phyloP scores from a whole-genome alignment of 1,139 yeast genomes.

The Yamadazyma songkhlaensis region DNA sequence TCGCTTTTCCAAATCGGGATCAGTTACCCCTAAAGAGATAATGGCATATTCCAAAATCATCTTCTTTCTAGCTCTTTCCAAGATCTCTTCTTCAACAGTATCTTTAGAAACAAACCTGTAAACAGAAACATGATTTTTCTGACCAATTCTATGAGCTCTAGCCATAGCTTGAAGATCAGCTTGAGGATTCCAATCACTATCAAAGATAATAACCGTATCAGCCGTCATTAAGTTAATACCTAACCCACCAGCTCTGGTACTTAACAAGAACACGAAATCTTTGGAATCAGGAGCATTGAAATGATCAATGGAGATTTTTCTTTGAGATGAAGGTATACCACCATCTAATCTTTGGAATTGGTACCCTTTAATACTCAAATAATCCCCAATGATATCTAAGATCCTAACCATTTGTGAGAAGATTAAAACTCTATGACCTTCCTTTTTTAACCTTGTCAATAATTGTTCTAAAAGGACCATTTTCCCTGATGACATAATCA shows the following conservation, averaged over 20 bases:
- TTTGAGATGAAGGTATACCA: slow-evolving; percentile 89
- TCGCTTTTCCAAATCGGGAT: slow-evolving; percentile 45
- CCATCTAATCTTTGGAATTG: slow-evolving; percentile 94
- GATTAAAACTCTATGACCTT: slow-evolving; percentile 93
- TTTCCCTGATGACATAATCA: slow-evolving; percentile 97
- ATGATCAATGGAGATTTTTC: slow-evolving; percentile 94
- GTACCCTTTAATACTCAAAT: slow-evolving; percentile 83
- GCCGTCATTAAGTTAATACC: slow-evolving; percentile 99
- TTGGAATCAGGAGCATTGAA: slow-evolving; percentile 92
- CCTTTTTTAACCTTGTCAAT: slow-evolving; percentile 76
- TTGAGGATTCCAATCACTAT: slow-evolving; percentile 99
- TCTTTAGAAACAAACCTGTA: slow-evolving; percentile 96
- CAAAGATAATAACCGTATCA: slow-evolving; percentile 95
- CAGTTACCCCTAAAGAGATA: slow-evolving; percentile 92
- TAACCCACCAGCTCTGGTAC: slow-evolving; percentile 98
- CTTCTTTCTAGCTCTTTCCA: slow-evolving; percentile 95
- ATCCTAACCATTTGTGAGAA: slow-evolving; percentile 97
- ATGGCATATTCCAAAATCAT: slow-evolving; percentile 98
- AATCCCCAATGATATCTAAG: slow-evolving; percentile 93
- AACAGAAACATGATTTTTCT: slow-evolving; percentile 95
- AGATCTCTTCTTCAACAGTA: slow-evolving; percentile 94
- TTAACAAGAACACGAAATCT: slow-evolving; percentile 85
- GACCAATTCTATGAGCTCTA: slow-evolving; percentile 98
- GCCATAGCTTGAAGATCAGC: slow-evolving; percentile 99
- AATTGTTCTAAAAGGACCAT: slow-evolving; percentile 94